These are phyloP conservation scores for Jatropha podagrica DNA, from an alignment of 441 rosid species.

Conservation along the genomic window DNA sequence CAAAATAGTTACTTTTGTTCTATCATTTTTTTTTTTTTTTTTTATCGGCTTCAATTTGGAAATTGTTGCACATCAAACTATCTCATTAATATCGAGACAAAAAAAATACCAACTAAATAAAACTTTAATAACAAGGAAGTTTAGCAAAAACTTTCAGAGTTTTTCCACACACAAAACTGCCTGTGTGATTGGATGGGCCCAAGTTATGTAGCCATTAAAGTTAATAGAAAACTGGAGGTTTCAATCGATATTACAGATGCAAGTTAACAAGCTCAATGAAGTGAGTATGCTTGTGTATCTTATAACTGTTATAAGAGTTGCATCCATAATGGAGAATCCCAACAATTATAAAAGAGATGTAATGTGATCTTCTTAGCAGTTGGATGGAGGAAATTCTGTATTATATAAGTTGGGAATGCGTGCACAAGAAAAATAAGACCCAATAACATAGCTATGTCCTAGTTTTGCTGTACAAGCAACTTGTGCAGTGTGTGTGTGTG, in stretches of 20 bases:
- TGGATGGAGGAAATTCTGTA: neutral
- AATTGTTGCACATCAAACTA: neutral
- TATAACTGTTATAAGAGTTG: neutral
- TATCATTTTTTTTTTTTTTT: neutral
- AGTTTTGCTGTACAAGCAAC: neutral
- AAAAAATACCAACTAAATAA: neutral
- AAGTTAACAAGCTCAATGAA: neutral
- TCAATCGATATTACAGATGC: neutral
- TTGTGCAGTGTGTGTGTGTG: neutral
- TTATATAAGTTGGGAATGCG: neutral
- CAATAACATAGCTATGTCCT: neutral
- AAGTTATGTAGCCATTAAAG: no score
- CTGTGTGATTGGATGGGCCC: neutral
- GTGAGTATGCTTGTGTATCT: neutral
- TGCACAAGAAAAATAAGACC: neutral
- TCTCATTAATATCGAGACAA: neutral
- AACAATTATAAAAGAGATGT: neutral
- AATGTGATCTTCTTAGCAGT: neutral
- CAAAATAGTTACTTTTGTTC: neutral
- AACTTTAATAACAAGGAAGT: neutral
- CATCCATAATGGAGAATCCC: conserved; percentile 2
- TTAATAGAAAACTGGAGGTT: neutral
- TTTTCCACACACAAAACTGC: neutral
- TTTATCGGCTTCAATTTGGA: neutral
- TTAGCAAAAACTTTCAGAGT: neutral